Evolutionary conservation across 2,329 filamentous ascomycete species (phyloP).

Genomic region (Claviceps pazoutovae): DNA sequence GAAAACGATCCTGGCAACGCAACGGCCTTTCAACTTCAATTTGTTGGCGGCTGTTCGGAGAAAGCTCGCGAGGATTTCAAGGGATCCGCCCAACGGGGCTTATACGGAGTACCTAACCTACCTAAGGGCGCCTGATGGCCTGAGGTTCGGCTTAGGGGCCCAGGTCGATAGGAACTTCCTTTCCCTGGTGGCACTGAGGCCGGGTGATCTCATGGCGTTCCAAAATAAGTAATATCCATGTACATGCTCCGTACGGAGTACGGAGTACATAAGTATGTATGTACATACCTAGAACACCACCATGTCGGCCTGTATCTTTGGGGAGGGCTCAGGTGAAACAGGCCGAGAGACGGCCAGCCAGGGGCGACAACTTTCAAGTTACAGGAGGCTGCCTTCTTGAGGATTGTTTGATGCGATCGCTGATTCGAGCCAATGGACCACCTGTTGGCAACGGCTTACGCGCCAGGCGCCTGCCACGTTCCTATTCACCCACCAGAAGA

Average conservation of each 20-base stretch:
- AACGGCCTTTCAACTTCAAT: constrained; percentile 1
- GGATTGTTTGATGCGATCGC: neutral
- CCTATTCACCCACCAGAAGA: too few relatives aligned
- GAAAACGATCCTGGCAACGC: constrained; percentile 4
- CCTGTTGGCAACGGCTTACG: neutral
- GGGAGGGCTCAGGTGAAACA: too few relatives aligned
- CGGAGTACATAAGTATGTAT: too few relatives aligned
- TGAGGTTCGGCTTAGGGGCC: neutral
- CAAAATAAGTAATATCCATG: too few relatives aligned
- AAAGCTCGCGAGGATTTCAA: neutral
- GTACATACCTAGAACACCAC: too few relatives aligned
- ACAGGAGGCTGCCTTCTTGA: neutral
- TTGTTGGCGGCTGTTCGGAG: neutral
- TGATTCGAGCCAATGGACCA: neutral
- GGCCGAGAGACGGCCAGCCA: neutral
- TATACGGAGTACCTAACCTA: too few relatives aligned
- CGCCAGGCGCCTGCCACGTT: too few relatives aligned
- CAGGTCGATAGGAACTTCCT: neutral
- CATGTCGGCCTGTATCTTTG: too few relatives aligned
- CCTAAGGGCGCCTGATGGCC: neutral
- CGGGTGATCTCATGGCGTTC: too few relatives aligned
- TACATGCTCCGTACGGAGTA: too few relatives aligned
- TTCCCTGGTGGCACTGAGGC: too few relatives aligned
- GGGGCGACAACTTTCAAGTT: neutral
- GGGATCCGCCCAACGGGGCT: neutral